Evolutionary conservation across 352 stramenopile species (phyloP), one percentile per base, ranked within the genome.

Genomic region (Globisporangium cystogenes): DNA sequence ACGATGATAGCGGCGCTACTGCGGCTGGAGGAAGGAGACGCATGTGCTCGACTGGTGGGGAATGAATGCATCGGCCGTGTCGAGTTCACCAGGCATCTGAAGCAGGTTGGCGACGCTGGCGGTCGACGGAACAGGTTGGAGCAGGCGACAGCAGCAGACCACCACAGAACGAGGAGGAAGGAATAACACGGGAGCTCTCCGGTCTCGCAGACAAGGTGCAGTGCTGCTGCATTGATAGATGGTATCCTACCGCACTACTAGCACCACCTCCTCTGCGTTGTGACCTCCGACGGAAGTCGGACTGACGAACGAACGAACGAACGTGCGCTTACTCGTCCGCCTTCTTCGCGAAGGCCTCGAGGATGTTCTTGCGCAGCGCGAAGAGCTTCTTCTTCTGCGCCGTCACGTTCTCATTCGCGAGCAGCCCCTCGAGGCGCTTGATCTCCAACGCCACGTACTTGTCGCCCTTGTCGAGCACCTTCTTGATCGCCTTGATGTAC

Each of bases 401-500:
- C 26, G 74, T 72, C 40, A 96, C 83, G 61, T 90, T 90, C 43
- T 88, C 72, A 63, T 93, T 90, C 31, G 69, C 64, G 33, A 95
- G 67, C 66, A 97, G 55, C 27, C 70, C 70, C 7, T 86, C 68
- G 14, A 97, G 72, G 56, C 89, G 82, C 62, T 76, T 77, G 55
- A 95, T 87, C 73, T 97, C 89, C 27, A 64, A 65, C 14, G 83
- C 67, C 24, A 96, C 72, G 74, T 96, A 97, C 46, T 68, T 72
- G 12, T 75, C 63, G 50, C 89, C 89, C 74, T 96, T 95, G 31
- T 75, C 73, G 16, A 95, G 58, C 46, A 97, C 76, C 79, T 97
- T 96, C 76, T 94, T 93, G 47, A 95, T 92, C 36, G 81, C 79
- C 75, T 95, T 95, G 41, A 96, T 44, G 64, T 96, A 96, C 36